Base-by-base conservation (phyloP, 352 stramenopile species). In the Pythium inflatum region DNA sequence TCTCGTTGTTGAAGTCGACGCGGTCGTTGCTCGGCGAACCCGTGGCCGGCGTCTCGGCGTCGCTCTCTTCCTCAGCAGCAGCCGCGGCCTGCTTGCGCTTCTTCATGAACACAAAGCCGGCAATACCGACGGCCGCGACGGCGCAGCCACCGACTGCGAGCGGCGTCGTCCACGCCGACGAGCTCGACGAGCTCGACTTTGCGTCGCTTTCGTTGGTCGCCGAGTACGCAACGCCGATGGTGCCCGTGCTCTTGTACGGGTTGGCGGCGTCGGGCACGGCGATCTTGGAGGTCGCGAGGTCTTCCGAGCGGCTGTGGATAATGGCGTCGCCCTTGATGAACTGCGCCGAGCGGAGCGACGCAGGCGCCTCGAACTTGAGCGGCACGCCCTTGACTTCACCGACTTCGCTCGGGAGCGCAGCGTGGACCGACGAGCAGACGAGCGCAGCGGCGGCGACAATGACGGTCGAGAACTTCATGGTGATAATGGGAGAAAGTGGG, bases 401-500 rank as follows among this genome's bases (percentile, higher is more conserved):
- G 14, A 51, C 49, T 1, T 43, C 46, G 5, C 31, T 33, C 12
- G 27, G 22, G 16, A n/a, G 31, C 7, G 46, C 25, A 5, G 62
- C 71, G 25, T 75, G 75, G 22, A 76, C 62, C 27, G 53, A 49
- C 34, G 67, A 64, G 58, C 58, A 46, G 20, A 66, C 46, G 64
- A 81, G 49, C 51, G 70, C 63, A 41, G 80, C 45, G 46, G 75
- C 71, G 18, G 74, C 74, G n/a, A 74, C 40, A 59, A 80, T 22
- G 67, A 83, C 66, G 34, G 70, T 33, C 16, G 72, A 70, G 74
- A 86, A 55, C 34, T 86, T 83, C 79, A 86, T 86, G 61, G 13
- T 66, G 55, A 51, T 48, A 58, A 48, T n/a, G 25, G 31, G 20
- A 22, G 57, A 58, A 13, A 33, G 36, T 31, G 46, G 43, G 40